Base-by-base conservation (phyloP, 805 yeast genomes). In the Suhomyces faveliae region DNA sequence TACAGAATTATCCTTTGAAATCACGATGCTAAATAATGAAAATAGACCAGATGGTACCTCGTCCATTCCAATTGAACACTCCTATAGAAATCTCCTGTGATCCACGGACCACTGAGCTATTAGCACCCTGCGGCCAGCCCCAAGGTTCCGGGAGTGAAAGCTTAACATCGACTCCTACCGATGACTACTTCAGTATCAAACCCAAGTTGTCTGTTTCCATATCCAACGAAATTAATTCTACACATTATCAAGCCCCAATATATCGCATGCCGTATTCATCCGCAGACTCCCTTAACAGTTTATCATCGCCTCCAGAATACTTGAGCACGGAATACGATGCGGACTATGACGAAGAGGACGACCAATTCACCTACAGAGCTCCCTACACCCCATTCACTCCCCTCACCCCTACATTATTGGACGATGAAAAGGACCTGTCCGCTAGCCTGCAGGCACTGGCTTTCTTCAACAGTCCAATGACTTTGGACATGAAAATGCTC, bases 161-260 rank as follows among this genome's bases (percentile, higher is more conserved):
- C 33, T 35, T 20, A 4, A 29, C 43, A 15, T 45, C 48, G 25
- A 45, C 44, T 8, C 30, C 47, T 23, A 45, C 38, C 24, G 50
- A 51, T 17, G 54, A 51, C 38, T 51, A 51, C 47, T 51, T 51
- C 33, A 45, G 47, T 41, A 43, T 43, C 42, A 43, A 44, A 24
- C 52, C 54, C 22, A 49, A 49, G 39, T 43, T 51, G 25, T 41
- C 48, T 13, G 50, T 51, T 10, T 19, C 23, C 25, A 46, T 43
- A 8, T 41, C 49, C 41, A 43, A 46, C 27, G 41, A 35, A 8
- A 35, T 42, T 27, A 24, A 21, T 23, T 20, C 45, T n/a, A 20
- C 45, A 8, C 45, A 35, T 27, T 40, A 40, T 27, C 43, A 24
- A 17, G 15, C 15, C 10, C 25, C 17, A 7, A 24, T 25, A n/a